Percentiles rank a stretch among this genome's conserved stretches.
phyloP scores from a whole-genome alignment of 2,329 filamentous ascomycete genomes.

The Hymenoscyphus infarciens region DNA sequence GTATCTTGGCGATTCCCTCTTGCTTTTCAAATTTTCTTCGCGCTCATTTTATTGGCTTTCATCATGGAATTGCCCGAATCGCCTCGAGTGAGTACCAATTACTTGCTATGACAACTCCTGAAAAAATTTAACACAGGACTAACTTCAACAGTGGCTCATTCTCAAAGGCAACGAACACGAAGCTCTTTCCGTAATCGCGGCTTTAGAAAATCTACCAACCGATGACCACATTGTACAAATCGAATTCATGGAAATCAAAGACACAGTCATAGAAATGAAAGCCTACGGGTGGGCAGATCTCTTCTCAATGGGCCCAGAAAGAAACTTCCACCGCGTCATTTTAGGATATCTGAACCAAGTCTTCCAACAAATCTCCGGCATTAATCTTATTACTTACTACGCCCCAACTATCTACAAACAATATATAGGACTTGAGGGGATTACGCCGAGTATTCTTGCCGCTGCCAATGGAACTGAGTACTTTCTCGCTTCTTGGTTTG shows the following conservation, averaged over 20 bases:
- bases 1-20: conserved; percentile 60
- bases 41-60: conserved; percentile 52
- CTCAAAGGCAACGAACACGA: conserved; percentile 43
- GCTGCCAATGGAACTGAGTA: conserved; percentile 50
- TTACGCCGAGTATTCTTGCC: conserved; percentile 50
- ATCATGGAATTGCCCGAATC: conserved; percentile 53
- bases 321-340: conserved; percentile 51
- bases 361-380: conserved; percentile 48
- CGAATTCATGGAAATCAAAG: conserved; percentile 51
- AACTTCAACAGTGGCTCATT: conserved; percentile 40
- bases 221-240: conserved; percentile 53
- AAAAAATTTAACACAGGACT: background rate
- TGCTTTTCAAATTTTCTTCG: conserved; percentile 55
- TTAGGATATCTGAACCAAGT: conserved; percentile 48
- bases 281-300: conserved; percentile 39
- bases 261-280: conserved; percentile 60
- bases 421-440: conserved; percentile 43
- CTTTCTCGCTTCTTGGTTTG: conserved; percentile 40
- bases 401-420: conserved; percentile 49
- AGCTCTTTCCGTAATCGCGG: conserved; percentile 42
- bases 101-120: background rate
- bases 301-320: conserved; percentile 48
- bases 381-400: conserved; percentile 44
- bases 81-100: conserved; percentile 33
- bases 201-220: conserved; percentile 38